Evolutionary conservation across 306 rosid genomes (phyloP).

Genomic region (Quillaja saponaria): DNA sequence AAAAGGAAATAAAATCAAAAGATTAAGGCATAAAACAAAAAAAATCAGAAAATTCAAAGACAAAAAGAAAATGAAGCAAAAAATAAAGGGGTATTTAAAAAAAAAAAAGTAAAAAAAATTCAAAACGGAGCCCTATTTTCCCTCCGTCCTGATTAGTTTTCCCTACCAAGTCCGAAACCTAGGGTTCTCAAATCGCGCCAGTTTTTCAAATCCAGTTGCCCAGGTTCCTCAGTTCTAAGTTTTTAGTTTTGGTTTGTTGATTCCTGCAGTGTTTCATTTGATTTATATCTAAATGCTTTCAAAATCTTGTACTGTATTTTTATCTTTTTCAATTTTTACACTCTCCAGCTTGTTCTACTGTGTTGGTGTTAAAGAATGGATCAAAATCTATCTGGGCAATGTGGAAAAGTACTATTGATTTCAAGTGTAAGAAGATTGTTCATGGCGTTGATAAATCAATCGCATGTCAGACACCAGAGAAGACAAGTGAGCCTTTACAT

Average conservation of each 20-base stretch:
- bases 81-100: too few species aligned
- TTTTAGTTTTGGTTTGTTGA: too few species aligned
- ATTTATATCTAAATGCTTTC: not conserved
- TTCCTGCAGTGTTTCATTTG: not conserved
- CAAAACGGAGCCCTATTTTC: too few species aligned
- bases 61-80: too few species aligned
- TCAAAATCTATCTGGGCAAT: conserved; percentile 19
- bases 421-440: conserved; percentile 23
- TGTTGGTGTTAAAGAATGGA: conserved; percentile 38
- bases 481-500: conserved; percentile 39
- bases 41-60: too few species aligned
- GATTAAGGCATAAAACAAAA: too few species aligned
- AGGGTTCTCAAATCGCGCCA: conserved; percentile 12
- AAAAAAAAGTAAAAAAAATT: too few species aligned
- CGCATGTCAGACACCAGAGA: conserved; percentile 58
- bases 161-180: not conserved
- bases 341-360: conserved; percentile 3
- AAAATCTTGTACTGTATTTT: not conserved
- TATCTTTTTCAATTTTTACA: not conserved
- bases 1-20: too few species aligned
- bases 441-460: conserved; percentile 35
- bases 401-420: conserved; percentile 12
- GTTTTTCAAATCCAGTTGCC: too few species aligned
- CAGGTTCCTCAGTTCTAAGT: too few species aligned
- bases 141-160: conserved; percentile 22